These are phyloP conservation scores for Fragilaria crotonensis DNA, from an alignment of 108 stramenopile species.

Conservation along the genomic window DNA sequence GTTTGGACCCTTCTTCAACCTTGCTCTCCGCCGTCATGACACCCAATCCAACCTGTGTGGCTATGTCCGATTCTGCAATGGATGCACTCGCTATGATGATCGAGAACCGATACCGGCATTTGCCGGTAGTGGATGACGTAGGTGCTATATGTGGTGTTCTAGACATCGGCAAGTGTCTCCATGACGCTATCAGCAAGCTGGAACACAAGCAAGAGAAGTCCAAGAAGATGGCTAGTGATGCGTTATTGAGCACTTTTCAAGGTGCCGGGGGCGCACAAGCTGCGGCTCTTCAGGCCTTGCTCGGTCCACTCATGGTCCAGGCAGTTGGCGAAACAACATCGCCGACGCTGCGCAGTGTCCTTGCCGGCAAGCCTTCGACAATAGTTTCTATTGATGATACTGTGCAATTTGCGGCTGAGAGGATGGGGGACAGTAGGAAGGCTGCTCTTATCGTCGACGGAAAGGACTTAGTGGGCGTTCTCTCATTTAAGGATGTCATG, in stretches of 20 bases:
- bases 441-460: conserved; percentile 74
- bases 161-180: conserved; percentile 92
- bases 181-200: conserved; percentile 87
- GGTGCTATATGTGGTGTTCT: conserved; percentile 85
- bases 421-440: conserved; percentile 82
- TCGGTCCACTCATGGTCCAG: conserved; percentile 61
- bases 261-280: conserved; percentile 67
- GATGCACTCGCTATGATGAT: conserved; percentile 93
- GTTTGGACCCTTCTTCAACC: conserved; percentile 52
- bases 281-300: conserved; percentile 52
- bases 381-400: conserved; percentile 59
- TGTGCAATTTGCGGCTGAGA: conserved; percentile 55
- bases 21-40: conserved; percentile 78
- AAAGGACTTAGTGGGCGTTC: conserved; percentile 79
- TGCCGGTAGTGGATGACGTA: conserved; percentile 82
- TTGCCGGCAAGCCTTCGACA: conserved; percentile 67
- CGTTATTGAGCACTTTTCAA: conserved; percentile 44
- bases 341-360: conserved; percentile 64
- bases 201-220: conserved; percentile 62
- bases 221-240: conserved; percentile 53
- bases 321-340: conserved; percentile 58
- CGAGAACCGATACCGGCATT: conserved; percentile 89
- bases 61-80: conserved; percentile 78
- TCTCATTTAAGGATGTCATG: conserved; percentile 96
- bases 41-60: conserved; percentile 75